These are phyloP conservation scores for Solanum virginianum DNA, from an alignment of 257 asterid genomes.

Conservation along the genomic window DNA sequence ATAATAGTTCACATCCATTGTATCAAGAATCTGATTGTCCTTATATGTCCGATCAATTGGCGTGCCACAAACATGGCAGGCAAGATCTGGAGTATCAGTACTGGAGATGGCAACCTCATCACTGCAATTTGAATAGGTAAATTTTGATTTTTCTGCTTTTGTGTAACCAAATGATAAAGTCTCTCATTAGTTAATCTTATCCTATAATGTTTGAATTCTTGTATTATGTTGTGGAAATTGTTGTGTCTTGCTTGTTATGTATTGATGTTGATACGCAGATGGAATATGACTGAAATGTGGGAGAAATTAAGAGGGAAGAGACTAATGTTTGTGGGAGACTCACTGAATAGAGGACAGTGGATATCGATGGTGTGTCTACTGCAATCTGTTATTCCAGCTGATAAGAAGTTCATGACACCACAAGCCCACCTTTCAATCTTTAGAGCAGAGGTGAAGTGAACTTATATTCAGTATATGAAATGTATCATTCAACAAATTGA, in stretches of 20 bases:
- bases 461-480: background rate
- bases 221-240: background rate
- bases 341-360: constrained; percentile 94
- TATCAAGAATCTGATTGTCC: constrained; percentile 67
- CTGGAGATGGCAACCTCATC: constrained; percentile 90
- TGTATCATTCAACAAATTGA: background rate
- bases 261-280: constrained; percentile 31
- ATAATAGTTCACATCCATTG: constrained; percentile 55
- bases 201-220: background rate
- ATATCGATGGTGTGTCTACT: constrained; percentile 81
- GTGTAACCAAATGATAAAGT: background rate
- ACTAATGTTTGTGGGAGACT: constrained; percentile 93
- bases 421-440: constrained; percentile 78
- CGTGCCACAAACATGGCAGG: constrained; percentile 76
- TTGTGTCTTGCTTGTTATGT: background rate
- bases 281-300: constrained; percentile 82
- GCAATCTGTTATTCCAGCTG: constrained; percentile 51
- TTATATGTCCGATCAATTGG: constrained; percentile 87
- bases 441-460: constrained; percentile 58
- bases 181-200: background rate
- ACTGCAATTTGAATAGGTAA: constrained; percentile 45
- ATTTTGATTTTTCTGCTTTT: background rate
- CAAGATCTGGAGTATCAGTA: constrained; percentile 44
- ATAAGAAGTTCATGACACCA: constrained; percentile 67
- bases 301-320: constrained; percentile 89